Evolutionary conservation across 108 stramenopile genomes (phyloP).

Genomic region (Parietichytrium sp.): DNA sequence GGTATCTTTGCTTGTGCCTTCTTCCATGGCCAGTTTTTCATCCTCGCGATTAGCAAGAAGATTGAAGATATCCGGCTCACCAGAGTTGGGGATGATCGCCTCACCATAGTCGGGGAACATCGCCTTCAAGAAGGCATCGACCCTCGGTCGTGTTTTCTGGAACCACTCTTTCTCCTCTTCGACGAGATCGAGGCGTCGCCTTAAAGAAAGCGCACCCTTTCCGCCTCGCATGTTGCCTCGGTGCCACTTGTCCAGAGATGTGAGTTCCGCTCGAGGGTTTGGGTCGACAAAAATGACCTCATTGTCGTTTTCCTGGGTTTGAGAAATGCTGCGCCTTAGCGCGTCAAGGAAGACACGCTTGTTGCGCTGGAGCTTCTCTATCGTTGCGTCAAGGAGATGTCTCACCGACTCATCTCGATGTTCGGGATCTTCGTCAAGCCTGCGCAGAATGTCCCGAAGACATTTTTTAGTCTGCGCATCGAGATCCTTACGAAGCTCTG

Average conservation of each 20-base stretch:
- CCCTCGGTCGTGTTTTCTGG: background rate
- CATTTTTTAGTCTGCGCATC: background rate
- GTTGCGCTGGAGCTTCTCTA: background rate
- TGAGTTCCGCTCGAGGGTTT: background rate
- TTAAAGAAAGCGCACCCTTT: background rate
- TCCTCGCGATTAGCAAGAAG: constrained; percentile 34
- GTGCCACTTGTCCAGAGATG: constrained; percentile 16
- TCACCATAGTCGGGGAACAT: constrained; percentile 8
- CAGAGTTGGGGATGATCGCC: background rate
- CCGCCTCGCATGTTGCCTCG: background rate
- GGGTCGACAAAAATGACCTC: constrained; percentile 16
- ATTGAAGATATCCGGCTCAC: constrained; percentile 37
- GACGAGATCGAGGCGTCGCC: background rate
- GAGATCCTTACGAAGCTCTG: background rate
- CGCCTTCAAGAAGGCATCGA: background rate
- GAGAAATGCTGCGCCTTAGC: background rate
- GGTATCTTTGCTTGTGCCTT: constrained; percentile 35
- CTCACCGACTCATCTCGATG: background rate
- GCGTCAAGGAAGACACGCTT: constrained; percentile 1
- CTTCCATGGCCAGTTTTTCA: constrained; percentile 16
- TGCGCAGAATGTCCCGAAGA: background rate
- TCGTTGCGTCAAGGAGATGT: background rate
- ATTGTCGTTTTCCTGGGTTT: constrained; percentile 35
- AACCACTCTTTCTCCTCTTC: background rate
- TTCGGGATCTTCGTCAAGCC: background rate